A percentile compares a stretch with the other conserved stretches of the same genome.
Conservation (phyloP, 2,329 filamentous ascomycete species). For the Venturia nashicola region DNA sequence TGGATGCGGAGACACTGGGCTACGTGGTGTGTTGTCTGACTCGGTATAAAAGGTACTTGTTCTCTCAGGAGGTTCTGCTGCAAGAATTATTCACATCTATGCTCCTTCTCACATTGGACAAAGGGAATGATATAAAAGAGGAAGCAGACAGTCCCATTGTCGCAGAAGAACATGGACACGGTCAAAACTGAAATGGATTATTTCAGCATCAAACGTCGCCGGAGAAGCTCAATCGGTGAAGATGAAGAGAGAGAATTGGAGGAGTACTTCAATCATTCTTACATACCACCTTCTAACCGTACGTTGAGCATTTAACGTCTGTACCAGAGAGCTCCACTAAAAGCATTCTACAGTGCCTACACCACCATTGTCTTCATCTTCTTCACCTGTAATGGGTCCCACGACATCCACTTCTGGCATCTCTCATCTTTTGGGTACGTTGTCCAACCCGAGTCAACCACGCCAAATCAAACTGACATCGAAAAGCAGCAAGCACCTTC, state of each 20-base stretch:
- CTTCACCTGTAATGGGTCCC: conserved; percentile 14
- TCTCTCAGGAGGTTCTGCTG: not conserved
- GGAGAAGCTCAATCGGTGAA: not conserved
- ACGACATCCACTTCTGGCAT: not conserved
- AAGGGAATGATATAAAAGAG: not conserved
- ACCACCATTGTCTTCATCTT: conserved; percentile 16
- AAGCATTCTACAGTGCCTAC: conserved; percentile 21
- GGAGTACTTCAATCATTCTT: conserved; percentile 23
- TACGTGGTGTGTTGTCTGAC: not conserved
- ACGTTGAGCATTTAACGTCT: not conserved
- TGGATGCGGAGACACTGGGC: not conserved
- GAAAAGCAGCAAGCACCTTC: conserved; percentile 21
- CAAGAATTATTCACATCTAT: not conserved
- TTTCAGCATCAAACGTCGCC: not conserved
- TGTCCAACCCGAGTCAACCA: not conserved
- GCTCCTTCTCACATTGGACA: not conserved
- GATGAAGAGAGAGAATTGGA: conserved; percentile 19
- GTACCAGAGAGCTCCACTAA: not conserved
- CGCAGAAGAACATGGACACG: not conserved
- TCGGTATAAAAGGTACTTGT: not conserved
- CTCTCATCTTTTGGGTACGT: not conserved
- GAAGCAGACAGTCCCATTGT: not conserved
- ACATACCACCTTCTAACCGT: conserved; percentile 21
- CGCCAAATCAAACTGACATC: conserved; percentile 4
- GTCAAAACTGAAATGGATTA: not conserved